Percentiles rank a stretch among this genome's conserved stretches.
phyloP scores from a whole-genome alignment of 129 eudicot species.

The Centrapalus pauciflorus region DNA sequence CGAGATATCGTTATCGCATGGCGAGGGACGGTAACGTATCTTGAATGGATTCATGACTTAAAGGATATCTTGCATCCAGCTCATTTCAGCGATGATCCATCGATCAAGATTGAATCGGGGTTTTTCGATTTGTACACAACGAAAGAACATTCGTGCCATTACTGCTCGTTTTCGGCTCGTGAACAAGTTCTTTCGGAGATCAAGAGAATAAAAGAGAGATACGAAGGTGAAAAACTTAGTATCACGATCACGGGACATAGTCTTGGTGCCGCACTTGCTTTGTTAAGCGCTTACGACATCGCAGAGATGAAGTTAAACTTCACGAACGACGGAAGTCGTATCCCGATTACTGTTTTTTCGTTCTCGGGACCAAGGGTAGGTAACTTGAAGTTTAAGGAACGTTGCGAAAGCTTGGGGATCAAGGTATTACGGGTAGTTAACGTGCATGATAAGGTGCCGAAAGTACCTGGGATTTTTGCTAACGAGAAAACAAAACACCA shows the following conservation, averaged over 20 bases:
- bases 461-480: constrained; percentile 64
- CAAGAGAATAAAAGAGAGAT: constrained; percentile 39
- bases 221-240: constrained; percentile 48
- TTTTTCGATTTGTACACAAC: constrained; percentile 69
- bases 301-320: constrained; percentile 60
- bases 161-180: constrained; percentile 69
- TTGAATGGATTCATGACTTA: constrained; percentile 76
- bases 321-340: constrained; percentile 17
- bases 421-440: constrained; percentile 48
- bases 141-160: constrained; percentile 47
- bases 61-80: constrained; percentile 68
- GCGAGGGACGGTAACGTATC: constrained; percentile 80
- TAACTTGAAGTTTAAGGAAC: constrained; percentile 61
- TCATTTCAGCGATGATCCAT: constrained; percentile 58
- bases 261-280: constrained; percentile 67
- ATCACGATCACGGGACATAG: constrained; percentile 77
- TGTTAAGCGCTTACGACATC: constrained; percentile 62
- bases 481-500: constrained; percentile 64
- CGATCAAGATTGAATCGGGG: constrained; percentile 67
- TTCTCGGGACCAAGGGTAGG: constrained; percentile 63
- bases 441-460: constrained; percentile 67
- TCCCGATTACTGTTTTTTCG: constrained; percentile 50
- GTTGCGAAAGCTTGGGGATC: constrained; percentile 46
- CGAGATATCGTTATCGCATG: constrained; percentile 63
- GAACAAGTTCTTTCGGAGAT: constrained; percentile 65